Percentiles rank a stretch among this genome's conserved stretches.
phyloP scores from a whole-genome alignment of 331 rosid species.

The Spiraea crenata region DNA sequence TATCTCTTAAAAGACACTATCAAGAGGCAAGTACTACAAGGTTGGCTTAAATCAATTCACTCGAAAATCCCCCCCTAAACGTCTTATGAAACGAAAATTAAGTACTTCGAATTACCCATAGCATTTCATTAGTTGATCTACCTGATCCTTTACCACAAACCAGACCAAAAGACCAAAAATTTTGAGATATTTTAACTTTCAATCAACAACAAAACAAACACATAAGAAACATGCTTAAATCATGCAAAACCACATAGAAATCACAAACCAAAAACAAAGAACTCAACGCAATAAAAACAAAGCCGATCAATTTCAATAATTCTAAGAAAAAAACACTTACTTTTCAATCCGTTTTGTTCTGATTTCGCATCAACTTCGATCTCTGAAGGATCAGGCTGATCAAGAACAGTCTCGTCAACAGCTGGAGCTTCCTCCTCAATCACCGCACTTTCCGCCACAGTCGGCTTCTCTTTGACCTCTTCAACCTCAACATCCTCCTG shows the following conservation, averaged over 20 bases:
- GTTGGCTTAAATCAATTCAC: not conserved
- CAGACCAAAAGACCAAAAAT: not conserved
- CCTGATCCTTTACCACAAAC: no score
- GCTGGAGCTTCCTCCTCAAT: slow-evolving; percentile 11
- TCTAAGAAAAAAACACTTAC: slow-evolving; percentile 45
- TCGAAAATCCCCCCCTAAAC: no score
- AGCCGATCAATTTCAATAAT: not conserved
- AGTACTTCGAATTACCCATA: no score
- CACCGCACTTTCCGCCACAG: slow-evolving; percentile 29
- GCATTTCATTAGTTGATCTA: no score
- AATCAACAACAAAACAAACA: not conserved
- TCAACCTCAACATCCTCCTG: slow-evolving; percentile 43
- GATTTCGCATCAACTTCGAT: slow-evolving; percentile 19
- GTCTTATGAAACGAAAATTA: no score
- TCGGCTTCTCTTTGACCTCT: slow-evolving; percentile 33
- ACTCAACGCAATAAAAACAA: not conserved
- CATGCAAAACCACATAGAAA: not conserved
- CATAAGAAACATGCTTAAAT: not conserved
- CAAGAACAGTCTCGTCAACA: slow-evolving; percentile 28
- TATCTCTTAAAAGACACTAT: not conserved
- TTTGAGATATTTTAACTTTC: not conserved
- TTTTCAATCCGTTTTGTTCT: slow-evolving; percentile 39
- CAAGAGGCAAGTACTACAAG: no score
- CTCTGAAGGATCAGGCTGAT: slow-evolving; percentile 13
- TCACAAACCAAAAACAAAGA: not conserved